phyloP scores from a whole-genome alignment of 192 early-diverging fungal species.

The Ambispora gerdemannii region DNA sequence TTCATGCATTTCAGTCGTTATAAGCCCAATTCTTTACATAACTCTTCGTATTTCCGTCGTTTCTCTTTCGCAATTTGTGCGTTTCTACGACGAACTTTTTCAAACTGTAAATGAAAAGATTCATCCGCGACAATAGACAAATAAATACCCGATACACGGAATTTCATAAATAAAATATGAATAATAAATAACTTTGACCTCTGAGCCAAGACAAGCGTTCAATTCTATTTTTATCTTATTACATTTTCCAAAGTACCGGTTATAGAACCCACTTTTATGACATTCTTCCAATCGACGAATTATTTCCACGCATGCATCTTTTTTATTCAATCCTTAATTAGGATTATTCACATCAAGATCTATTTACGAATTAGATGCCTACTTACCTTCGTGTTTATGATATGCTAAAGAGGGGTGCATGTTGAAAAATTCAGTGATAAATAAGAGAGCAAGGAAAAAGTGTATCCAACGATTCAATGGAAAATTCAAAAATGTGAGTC shows the following conservation, averaged over 20 bases:
- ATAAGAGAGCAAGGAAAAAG: too few relatives aligned
- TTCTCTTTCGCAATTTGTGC: conserved; percentile 44
- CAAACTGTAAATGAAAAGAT: conserved; percentile 37
- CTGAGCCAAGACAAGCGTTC: conserved; percentile 51
- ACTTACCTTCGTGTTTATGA: conserved; percentile 39
- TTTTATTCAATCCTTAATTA: not conserved
- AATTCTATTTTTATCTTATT: conserved; percentile 49
- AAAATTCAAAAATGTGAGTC: not conserved
- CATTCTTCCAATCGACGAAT: conserved; percentile 55
- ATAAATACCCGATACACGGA: not conserved
- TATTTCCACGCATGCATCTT: conserved; percentile 44
- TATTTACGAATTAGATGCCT: not conserved
- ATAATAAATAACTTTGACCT: conserved; percentile 37
- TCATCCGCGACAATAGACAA: not conserved
- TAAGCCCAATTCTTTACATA: conserved; percentile 58
- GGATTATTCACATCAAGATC: not conserved
- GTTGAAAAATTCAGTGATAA: not conserved
- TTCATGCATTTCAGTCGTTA: too few relatives aligned
- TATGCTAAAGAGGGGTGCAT: conserved; percentile 44
- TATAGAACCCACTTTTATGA: conserved; percentile 47
- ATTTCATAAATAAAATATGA: conserved; percentile 1
- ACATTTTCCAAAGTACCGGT: conserved; percentile 50
- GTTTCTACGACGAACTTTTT: conserved; percentile 45
- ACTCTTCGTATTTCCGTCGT: conserved; percentile 43
- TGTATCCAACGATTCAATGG: too few relatives aligned